A percentile compares a stretch with the other conserved stretches of the same genome.
These are phyloP conservation scores for Phytophthora tentaculata DNA, from an alignment of 352 stramenopile species.

Conservation along the genomic window DNA sequence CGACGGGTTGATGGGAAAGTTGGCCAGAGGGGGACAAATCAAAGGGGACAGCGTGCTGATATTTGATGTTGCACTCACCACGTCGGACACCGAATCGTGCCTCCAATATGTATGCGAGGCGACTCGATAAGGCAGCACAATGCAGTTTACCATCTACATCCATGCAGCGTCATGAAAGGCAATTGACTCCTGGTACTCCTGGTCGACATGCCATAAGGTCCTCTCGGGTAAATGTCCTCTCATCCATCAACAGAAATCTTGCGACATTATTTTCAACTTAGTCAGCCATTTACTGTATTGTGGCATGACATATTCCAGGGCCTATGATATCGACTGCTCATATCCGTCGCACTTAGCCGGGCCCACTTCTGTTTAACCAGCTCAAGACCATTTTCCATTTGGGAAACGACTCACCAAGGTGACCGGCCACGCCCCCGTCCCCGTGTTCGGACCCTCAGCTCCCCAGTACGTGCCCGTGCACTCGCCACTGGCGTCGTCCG, in stretches of 20 bases:
- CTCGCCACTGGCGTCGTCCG: not conserved
- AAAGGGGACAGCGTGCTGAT: not conserved
- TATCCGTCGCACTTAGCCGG: slow-evolving; percentile 12
- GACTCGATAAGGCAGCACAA: too few relatives aligned
- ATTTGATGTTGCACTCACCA: not conserved
- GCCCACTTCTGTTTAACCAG: not conserved
- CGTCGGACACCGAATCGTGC: slow-evolving; percentile 1
- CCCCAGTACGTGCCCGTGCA: slow-evolving; percentile 21
- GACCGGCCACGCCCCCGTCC: slow-evolving; percentile 22
- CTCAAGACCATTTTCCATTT: slow-evolving; percentile 13
- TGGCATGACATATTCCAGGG: slow-evolving; percentile 11
- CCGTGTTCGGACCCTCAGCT: slow-evolving; percentile 6
- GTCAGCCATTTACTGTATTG: not conserved
- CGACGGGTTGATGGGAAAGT: slow-evolving; percentile 4
- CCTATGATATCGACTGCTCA: slow-evolving; percentile 12
- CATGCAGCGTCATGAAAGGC: too few relatives aligned
- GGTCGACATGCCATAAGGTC: slow-evolving; percentile 7
- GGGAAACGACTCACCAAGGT: slow-evolving; percentile 27
- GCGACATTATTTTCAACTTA: not conserved
- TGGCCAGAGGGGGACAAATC: slow-evolving; percentile 1
- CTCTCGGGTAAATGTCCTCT: slow-evolving; percentile 3
- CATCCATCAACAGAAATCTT: not conserved
- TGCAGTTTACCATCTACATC: too few relatives aligned
- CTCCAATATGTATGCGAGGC: too few relatives aligned
- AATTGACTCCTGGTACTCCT: not conserved